phyloP scores from a whole-genome alignment of 768 basidiomycete genomes.

The Tylopilus subfusipes region DNA sequence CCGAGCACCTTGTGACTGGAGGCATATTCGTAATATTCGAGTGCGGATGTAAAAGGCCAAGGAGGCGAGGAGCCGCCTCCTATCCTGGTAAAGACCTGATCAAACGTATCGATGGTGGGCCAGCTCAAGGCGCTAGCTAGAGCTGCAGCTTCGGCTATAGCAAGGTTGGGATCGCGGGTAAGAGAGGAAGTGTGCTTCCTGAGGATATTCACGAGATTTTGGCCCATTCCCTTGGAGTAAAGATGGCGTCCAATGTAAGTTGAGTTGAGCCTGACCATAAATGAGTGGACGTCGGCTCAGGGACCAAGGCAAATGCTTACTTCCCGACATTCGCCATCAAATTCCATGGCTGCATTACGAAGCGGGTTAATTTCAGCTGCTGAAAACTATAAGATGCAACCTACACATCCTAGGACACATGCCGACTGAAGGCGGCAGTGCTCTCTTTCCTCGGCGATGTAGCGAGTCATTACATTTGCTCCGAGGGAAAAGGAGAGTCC shows the following conservation, averaged over 20 bases:
- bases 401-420: slow-evolving; percentile 71
- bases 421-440: slow-evolving; percentile 59
- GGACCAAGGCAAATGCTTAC: slow-evolving; percentile 24
- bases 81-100: slow-evolving; percentile 60
- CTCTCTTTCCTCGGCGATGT: slow-evolving; percentile 80
- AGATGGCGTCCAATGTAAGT: slow-evolving; percentile 57
- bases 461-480: slow-evolving; percentile 85
- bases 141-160: slow-evolving; percentile 46
- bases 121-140: slow-evolving; percentile 46
- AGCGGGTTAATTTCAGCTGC: slow-evolving; percentile 10
- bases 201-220: slow-evolving; percentile 61
- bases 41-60: slow-evolving; percentile 44
- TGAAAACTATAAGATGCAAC: slow-evolving; percentile 27
- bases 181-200: slow-evolving; percentile 48
- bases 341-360: slow-evolving; percentile 47
- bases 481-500: slow-evolving; percentile 94
- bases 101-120: slow-evolving; percentile 56
- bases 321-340: slow-evolving; percentile 34
- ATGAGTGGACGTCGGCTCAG: slow-evolving; percentile 8
- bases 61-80: slow-evolving; percentile 64
- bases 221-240: slow-evolving; percentile 78
- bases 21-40: slow-evolving; percentile 47
- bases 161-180: slow-evolving; percentile 47
- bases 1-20: slow-evolving; percentile 61
- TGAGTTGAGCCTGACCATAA: slow-evolving; percentile 44